Conservation (phyloP, 305 asterid species). For the Fraxinus baroniana region DNA sequence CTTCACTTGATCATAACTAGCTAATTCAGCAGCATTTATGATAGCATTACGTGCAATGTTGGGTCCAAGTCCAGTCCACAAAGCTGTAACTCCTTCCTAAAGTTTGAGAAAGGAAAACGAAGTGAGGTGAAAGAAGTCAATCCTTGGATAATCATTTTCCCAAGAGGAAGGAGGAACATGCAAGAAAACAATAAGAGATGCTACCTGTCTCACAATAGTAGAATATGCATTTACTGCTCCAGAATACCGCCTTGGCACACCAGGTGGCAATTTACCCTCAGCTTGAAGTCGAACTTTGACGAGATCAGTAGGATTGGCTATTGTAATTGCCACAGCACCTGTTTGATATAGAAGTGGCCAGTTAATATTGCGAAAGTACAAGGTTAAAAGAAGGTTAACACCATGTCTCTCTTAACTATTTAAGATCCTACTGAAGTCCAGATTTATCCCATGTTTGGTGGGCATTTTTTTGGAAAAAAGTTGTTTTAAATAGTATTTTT, state of each 20-base stretch:
- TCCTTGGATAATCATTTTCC: conserved; percentile 6
- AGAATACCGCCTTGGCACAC: conserved; percentile 88
- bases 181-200: not conserved
- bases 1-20: conserved; percentile 98
- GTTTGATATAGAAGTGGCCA: conserved; percentile 26
- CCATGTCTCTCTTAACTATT: not conserved
- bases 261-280: conserved; percentile 88
- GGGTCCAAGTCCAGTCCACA: conserved; percentile 97
- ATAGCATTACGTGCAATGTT: conserved; percentile 94
- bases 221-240: conserved; percentile 94
- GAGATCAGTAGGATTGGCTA: conserved; percentile 97
- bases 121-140: conserved; percentile 16
- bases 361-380: conserved; percentile 15
- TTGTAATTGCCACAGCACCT: conserved; percentile 71
- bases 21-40: conserved; percentile 93
- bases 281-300: conserved; percentile 94
- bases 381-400: not conserved
- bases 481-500: too few relatives aligned
- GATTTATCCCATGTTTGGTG: not conserved
- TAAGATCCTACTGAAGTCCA: not conserved
- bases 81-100: conserved; percentile 76
- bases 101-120: conserved; percentile 12
- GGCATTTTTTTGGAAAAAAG: too few relatives aligned
- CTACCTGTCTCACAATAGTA: conserved; percentile 76
- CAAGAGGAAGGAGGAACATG: not conserved